These are phyloP conservation scores for Penicillium dipodomyicola DNA, from an alignment of 495 filamentous ascomycete species.

Conservation along the genomic window DNA sequence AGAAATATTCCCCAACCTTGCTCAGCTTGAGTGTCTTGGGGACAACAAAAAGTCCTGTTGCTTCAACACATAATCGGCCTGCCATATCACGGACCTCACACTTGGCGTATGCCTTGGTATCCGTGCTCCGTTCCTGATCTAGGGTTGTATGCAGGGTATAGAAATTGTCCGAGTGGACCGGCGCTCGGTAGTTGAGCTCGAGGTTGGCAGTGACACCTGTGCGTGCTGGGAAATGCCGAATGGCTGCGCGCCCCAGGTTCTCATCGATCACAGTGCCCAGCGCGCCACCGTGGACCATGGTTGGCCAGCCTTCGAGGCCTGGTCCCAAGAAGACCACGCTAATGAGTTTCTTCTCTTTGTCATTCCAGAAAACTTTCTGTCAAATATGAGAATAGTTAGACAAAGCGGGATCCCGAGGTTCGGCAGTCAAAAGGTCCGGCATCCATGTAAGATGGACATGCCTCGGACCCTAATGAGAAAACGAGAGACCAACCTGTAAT, in stretches of 20 bases:
- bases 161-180: conserved; percentile 56
- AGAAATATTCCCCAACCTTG: conserved; percentile 46
- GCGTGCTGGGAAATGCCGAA: conserved; percentile 38
- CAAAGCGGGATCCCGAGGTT: conserved; percentile 18
- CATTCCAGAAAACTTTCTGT: conserved; percentile 53
- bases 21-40: conserved; percentile 50
- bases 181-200: conserved; percentile 59
- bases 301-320: conserved; percentile 69
- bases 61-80: conserved; percentile 54
- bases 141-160: conserved; percentile 59
- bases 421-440: conserved; percentile 15
- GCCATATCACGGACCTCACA: conserved; percentile 52
- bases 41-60: conserved; percentile 63
- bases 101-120: conserved; percentile 61
- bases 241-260: conserved; percentile 41
- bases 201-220: conserved; percentile 65
- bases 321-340: conserved; percentile 64
- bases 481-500: conserved; percentile 39
- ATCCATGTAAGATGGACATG: not conserved
- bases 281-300: conserved; percentile 71
- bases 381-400: conserved; percentile 26
- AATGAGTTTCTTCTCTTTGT: conserved; percentile 44
- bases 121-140: conserved; percentile 49
- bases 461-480: conserved; percentile 6
- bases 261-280: conserved; percentile 74